These are phyloP conservation scores for Lepidium sativum DNA, from an alignment of 345 rosid genomes.

Conservation along the genomic window DNA sequence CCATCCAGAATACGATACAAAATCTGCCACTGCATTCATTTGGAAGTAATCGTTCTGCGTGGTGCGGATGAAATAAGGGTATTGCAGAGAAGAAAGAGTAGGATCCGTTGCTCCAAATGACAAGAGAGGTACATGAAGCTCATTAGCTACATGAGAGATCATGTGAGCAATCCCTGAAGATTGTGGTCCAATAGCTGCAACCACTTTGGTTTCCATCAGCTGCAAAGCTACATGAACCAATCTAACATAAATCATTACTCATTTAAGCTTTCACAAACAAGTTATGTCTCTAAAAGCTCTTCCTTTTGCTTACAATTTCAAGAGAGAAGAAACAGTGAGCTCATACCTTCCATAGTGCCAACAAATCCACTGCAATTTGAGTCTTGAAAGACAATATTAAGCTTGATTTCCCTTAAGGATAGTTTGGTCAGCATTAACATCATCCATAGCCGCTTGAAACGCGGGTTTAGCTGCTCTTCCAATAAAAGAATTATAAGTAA, in stretches of 20 bases:
- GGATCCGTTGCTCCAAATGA: slow-evolving; percentile 77
- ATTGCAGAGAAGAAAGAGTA: slow-evolving; percentile 49
- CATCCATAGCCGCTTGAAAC: slow-evolving; percentile 58
- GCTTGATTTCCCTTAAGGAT: slow-evolving; percentile 44
- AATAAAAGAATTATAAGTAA: slow-evolving; percentile 66
- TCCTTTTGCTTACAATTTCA: neutral
- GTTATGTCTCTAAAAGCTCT: too few species aligned
- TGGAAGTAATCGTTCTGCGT: slow-evolving; percentile 67
- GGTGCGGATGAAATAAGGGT: slow-evolving; percentile 59
- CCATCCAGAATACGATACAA: slow-evolving; percentile 57
- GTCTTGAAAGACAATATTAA: slow-evolving; percentile 45
- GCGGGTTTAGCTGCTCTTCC: slow-evolving; percentile 73
- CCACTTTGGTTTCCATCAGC: slow-evolving; percentile 72
- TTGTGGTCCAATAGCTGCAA: slow-evolving; percentile 83
- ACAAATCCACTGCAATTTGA: slow-evolving; percentile 89
- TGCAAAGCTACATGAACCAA: slow-evolving; percentile 64
- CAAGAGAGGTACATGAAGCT: slow-evolving; percentile 62
- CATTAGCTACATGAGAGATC: slow-evolving; percentile 59
- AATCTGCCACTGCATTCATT: slow-evolving; percentile 75
- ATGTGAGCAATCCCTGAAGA: slow-evolving; percentile 91
- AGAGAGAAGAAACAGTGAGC: neutral
- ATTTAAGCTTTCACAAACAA: too few species aligned
- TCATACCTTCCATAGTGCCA: slow-evolving; percentile 81
- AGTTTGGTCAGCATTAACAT: slow-evolving; percentile 58
- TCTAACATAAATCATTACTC: neutral